A percentile compares a stretch with the other conserved stretches of the same genome.
phyloP scores from a whole-genome alignment of 2,329 filamentous ascomycete species.

The Neonectria punicea region DNA sequence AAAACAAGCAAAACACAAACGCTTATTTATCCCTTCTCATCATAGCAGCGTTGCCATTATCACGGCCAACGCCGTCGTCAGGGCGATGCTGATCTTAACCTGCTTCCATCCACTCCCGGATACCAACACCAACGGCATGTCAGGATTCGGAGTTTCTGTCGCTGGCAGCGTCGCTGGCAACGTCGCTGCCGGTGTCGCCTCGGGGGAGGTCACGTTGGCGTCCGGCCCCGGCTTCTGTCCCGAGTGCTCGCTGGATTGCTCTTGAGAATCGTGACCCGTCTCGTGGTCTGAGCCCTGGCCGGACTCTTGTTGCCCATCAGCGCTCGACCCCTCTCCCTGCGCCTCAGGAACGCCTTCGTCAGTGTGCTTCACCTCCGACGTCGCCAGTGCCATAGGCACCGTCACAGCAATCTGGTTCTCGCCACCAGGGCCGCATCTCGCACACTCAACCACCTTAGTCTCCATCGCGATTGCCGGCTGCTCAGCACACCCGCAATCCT shows the following conservation, averaged over 20 bases:
- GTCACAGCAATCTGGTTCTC: constrained; percentile 39
- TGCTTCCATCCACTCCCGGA: constrained; percentile 25
- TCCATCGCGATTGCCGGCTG: constrained; percentile 34
- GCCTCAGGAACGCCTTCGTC: neutral
- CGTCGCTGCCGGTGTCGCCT: neutral
- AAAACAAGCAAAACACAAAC: too few relatives aligned
- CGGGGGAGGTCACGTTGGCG: neutral
- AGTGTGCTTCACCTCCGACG: neutral
- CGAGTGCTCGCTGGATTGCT: too few relatives aligned
- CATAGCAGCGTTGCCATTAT: constrained; percentile 27
- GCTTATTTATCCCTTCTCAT: neutral
- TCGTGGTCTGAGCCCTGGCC: too few relatives aligned
- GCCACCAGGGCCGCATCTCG: constrained; percentile 37
- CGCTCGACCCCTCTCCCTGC: neutral
- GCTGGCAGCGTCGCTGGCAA: neutral
- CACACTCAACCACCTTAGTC: constrained; percentile 36
- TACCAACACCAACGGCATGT: constrained; percentile 15
- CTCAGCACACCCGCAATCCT: constrained; percentile 35
- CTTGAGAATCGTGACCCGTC: too few relatives aligned
- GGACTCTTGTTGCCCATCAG: too few relatives aligned
- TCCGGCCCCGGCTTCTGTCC: neutral
- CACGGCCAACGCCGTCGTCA: constrained; percentile 25
- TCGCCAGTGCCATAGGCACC: constrained; percentile 30
- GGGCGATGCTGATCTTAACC: constrained; percentile 22
- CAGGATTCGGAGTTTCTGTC: constrained; percentile 23